Conservation (phyloP, 2,329 filamentous ascomycete species). For the Allantophomopsis cytisporea region DNA sequence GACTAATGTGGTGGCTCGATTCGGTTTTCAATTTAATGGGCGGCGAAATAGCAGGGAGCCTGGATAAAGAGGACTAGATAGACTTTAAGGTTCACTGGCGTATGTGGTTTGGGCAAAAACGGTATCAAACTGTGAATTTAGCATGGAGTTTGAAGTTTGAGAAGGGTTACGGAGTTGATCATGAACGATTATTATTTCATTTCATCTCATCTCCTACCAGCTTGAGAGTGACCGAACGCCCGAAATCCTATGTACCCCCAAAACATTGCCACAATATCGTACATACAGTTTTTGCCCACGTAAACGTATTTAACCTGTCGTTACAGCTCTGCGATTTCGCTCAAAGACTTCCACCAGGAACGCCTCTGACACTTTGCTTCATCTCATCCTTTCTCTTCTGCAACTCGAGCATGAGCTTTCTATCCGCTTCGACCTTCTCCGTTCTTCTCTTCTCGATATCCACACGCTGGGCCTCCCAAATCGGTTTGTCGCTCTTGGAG, state of each 20-base stretch:
- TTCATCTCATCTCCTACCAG: too few species aligned
- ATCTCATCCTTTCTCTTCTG: conserved; percentile 26
- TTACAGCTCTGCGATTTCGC: too few species aligned
- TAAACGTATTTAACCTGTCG: too few species aligned
- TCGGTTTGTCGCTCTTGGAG: conserved; percentile 82
- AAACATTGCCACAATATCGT: too few species aligned
- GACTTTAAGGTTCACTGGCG: neutral
- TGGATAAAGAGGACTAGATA: conserved; percentile 13
- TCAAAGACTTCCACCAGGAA: neutral
- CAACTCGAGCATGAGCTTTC: conserved; percentile 22
- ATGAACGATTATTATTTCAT: too few species aligned
- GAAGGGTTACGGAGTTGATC: too few species aligned
- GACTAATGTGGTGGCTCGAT: conserved; percentile 50
- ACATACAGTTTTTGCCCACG: too few species aligned
- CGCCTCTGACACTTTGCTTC: conserved; percentile 16
- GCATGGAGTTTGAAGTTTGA: too few species aligned
- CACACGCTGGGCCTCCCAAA: conserved; percentile 1
- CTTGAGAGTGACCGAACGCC: too few species aligned
- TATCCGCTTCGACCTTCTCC: conserved; percentile 22
- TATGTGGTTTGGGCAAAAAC: too few species aligned
- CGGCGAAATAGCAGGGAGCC: conserved; percentile 37
- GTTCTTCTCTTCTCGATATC: conserved; percentile 1
- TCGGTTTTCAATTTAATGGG: conserved; percentile 42
- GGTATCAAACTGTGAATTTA: too few species aligned
- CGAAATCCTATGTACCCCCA: too few species aligned